Evolutionary conservation across 177 flowering plant genomes (phyloP), one percentile per base, ranked within the genome.

Genomic region (Telopea speciosissima): DNA sequence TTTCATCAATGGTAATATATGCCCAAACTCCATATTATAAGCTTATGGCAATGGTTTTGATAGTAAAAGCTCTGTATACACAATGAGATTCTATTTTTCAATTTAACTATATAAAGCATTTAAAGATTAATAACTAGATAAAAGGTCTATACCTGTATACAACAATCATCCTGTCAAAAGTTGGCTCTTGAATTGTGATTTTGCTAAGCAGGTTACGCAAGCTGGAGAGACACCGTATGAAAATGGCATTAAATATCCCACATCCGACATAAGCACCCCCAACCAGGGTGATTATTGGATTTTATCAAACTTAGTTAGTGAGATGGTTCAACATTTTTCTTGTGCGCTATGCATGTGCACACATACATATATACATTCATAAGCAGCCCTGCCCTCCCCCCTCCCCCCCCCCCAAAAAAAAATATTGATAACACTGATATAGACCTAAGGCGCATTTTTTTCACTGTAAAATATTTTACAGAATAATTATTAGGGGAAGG

Each of bases 141-240:
- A 56, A 68, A 54, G 8, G 65, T 13, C 31, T 26, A 63, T 83
- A 93, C 97, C 99, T 89, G 87, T 95, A 95, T 66, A 95, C 85
- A 73, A 95, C 99, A 71, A 95, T 92, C 24, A 95, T 90, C 82
- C 97, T 82, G 72, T 95, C 97, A 77, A 95, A 92, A n/a, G 99
- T 95, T 28, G 99, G 99, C 78, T 95, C 99, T 79, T 92, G 96
- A 70, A 92, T 87, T 26, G 90, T 90, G 72, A 78, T 81, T 83
- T 90, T 85, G 76, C 86, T 74, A 65, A 82, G 56, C 79, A 95
- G 70, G 74, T 83, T 95, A 52, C 65, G 70, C 23, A 82, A 31
- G 75, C 99, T 95, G 88, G 54, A 60, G 24, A 17, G 14, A 69
- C 68, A 79, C 12, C 61, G 75, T n/a, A 68, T 42, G 61, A 19